phyloP scores from a whole-genome alignment of 2,329 filamentous ascomycete species.

The Fusarium sarcochroum region DNA sequence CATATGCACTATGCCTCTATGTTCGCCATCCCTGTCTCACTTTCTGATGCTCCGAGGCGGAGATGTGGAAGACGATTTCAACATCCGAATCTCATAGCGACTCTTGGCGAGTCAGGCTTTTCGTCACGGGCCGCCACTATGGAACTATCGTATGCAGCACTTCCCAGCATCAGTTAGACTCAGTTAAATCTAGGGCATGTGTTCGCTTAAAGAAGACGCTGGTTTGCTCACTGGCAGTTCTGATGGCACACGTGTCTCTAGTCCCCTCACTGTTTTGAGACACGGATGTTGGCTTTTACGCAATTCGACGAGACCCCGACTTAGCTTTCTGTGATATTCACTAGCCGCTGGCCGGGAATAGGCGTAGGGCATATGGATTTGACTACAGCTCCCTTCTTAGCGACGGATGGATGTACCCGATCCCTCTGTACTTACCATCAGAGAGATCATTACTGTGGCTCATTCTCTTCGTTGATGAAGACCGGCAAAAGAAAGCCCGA shows the following conservation, averaged over 20 bases:
- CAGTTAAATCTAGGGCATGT: constrained; percentile 18
- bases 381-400: neutral
- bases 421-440: neutral
- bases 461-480: neutral
- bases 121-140: constrained; percentile 36
- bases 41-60: constrained; percentile 8
- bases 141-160: constrained; percentile 33
- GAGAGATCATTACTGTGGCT: neutral
- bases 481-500: neutral
- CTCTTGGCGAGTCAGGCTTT: constrained; percentile 26
- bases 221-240: constrained; percentile 22
- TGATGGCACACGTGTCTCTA: constrained; percentile 29
- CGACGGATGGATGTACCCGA: neutral
- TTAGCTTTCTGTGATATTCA: neutral
- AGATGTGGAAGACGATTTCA: constrained; percentile 8
- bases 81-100: constrained; percentile 10
- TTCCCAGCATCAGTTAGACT: constrained; percentile 41
- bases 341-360: constrained; percentile 2
- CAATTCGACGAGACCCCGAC: neutral
- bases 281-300: neutral
- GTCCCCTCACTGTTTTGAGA: constrained; percentile 21
- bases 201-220: constrained; percentile 19
- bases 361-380: neutral
- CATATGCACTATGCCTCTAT: constrained; percentile 18
- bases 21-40: constrained; percentile 26